Evolutionary conservation across 140 eudicot species (phyloP).

Genomic region (Cichorium intybus): DNA sequence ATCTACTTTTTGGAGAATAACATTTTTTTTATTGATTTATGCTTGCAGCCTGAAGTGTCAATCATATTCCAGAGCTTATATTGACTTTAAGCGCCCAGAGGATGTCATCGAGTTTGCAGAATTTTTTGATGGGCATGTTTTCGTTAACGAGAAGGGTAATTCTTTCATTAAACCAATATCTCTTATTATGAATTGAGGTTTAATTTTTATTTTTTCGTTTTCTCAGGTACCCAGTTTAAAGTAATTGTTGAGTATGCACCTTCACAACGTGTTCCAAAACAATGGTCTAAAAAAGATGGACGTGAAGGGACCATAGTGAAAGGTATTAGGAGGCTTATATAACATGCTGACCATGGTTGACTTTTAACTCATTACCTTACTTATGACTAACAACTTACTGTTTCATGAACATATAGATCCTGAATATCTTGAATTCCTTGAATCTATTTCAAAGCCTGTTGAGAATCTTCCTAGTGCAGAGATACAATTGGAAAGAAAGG

Average conservation of each 20-base stretch:
- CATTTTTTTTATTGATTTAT: constrained; percentile 1
- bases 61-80: constrained; percentile 60
- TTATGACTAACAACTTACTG: constrained; percentile 5
- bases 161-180: constrained; percentile 1
- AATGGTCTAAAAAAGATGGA: constrained; percentile 67
- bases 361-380: background rate
- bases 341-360: constrained; percentile 4
- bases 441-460: constrained; percentile 67
- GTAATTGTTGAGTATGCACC: constrained; percentile 82
- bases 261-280: constrained; percentile 85
- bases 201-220: background rate
- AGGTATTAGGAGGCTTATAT: constrained; percentile 40
- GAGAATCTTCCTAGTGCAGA: constrained; percentile 98
- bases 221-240: constrained; percentile 70
- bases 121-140: constrained; percentile 74
- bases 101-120: constrained; percentile 88
- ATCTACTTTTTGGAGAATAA: constrained; percentile 13
- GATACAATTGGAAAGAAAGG: constrained; percentile 87
- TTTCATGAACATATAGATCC: constrained; percentile 49
- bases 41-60: constrained; percentile 64
- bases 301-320: constrained; percentile 73
- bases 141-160: constrained; percentile 87
- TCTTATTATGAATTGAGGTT: constrained; percentile 5
- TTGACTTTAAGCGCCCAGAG: constrained; percentile 64
- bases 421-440: constrained; percentile 80